Base-by-base conservation (phyloP, 1,284 basidiomycete genomes). In the Ustilago crameri region DNA sequence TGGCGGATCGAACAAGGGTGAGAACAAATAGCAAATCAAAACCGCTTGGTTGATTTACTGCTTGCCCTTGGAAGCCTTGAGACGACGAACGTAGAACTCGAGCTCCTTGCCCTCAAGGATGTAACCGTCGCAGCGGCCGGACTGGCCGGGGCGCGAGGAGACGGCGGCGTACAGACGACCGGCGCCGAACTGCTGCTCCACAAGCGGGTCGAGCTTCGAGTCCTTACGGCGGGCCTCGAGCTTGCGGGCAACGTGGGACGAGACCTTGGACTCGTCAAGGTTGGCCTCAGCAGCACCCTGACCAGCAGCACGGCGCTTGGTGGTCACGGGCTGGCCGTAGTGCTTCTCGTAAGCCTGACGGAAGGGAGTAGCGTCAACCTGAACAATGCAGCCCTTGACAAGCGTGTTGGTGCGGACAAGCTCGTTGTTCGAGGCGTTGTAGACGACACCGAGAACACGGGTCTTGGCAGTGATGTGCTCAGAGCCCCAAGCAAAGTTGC, bases 381-480 rank as follows among this genome's bases (percentile, higher is more conserved):
- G 81, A 55, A 82, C 80, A 51, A 82, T 74, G 68, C 79, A 78
- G 44, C 72, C 70, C 78, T 82, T 82, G 53, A 82, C 81, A 23
- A 82, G 75, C n/a, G 81, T 82, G 81, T 82, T 82, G 68, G 81
- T 82, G 30, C 81, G 81, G 40, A 82, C 81, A 48, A 82, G 72
- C 79, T 82, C 81, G 80, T 82, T 82, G 78, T 82, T 82, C 52
- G 81, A 82, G 56, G 81, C 81, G 71, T 82, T 82, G 80, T 80
- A 82, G 44, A 82, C 81, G 61, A 82, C 81, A 70, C 80, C 80
- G 12, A 82, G 76, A 30, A 82, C 76, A 78, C 81, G 81, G 40
- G 80, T 77, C 81, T 82, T 82, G 73, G 76, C 75, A 12, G 81
- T 82, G 57, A 82, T 80, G 80, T 81, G 75, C 72, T 82, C 81